Evolutionary conservation across 164 flowering plant genomes (phyloP).

Genomic region (Vitis amurensis): DNA sequence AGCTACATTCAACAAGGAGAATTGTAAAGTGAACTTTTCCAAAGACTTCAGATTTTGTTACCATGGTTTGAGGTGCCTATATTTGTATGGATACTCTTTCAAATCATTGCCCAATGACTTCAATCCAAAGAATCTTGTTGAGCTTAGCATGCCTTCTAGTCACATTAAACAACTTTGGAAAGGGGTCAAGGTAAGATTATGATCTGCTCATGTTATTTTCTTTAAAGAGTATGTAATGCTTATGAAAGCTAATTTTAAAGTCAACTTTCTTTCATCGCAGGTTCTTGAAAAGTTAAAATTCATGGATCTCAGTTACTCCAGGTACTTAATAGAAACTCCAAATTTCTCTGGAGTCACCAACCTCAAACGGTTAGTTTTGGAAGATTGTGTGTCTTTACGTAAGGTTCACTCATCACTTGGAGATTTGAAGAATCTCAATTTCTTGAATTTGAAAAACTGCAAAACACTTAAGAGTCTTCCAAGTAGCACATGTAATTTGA

Average conservation of each 20-base stretch:
- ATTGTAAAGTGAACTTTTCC: not conserved
- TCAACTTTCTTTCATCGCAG: not conserved
- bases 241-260: too few relatives aligned
- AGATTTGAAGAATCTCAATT: slow-evolving; percentile 2
- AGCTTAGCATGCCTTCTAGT: slow-evolving; percentile 14
- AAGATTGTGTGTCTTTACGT: slow-evolving; percentile 13
- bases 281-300: slow-evolving; percentile 9
- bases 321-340: slow-evolving; percentile 2
- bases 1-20: not conserved
- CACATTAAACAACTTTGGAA: slow-evolving; percentile 7
- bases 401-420: slow-evolving; percentile 16
- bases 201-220: not conserved
- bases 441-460: slow-evolving; percentile 11
- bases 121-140: slow-evolving; percentile 9
- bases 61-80: not conserved
- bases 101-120: slow-evolving; percentile 5
- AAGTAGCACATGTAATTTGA: not conserved
- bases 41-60: not conserved
- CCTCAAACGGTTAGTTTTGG: slow-evolving; percentile 10
- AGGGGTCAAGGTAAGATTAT: slow-evolving; percentile 2
- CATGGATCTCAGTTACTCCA: slow-evolving; percentile 10
- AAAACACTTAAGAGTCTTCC: slow-evolving; percentile 12
- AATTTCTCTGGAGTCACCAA: not conserved
- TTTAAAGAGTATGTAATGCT: not conserved
- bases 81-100: not conserved